A percentile compares a stretch with the other conserved stretches of the same genome.
Conservation (phyloP, 805 yeast genomes). For the Komagataella ulmi region DNA sequence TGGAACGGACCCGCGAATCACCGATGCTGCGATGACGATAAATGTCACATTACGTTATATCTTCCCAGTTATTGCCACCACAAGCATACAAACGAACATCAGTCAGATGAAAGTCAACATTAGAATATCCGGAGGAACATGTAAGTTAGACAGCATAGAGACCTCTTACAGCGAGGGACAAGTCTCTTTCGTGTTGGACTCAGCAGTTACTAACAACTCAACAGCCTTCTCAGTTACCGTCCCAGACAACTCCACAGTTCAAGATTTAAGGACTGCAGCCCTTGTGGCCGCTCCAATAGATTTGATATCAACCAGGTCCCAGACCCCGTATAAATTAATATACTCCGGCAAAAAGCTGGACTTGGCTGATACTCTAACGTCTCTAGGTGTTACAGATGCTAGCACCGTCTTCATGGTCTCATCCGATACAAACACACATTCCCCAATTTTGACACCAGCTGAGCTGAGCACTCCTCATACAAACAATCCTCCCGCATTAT, state of each 20-base stretch:
- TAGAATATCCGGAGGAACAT: neutral
- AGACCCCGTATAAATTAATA: conserved; percentile 14
- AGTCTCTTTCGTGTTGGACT: conserved; percentile 4
- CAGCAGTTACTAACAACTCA: neutral
- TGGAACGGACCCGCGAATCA: neutral
- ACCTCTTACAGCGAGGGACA: neutral
- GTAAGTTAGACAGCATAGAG: neutral
- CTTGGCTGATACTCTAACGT: conserved; percentile 9
- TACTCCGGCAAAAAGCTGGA: conserved; percentile 19
- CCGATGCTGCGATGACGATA: neutral
- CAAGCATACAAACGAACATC: neutral
- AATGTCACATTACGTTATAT: neutral
- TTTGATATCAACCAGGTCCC: conserved; percentile 1
- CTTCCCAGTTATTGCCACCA: neutral
- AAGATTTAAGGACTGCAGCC: conserved; percentile 33
- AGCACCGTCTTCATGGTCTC: conserved; percentile 18
- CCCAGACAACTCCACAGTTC: conserved; percentile 38
- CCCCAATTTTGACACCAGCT: conserved; percentile 1
- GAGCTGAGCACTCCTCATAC: neutral
- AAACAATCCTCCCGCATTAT: neutral
- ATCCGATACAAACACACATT: neutral
- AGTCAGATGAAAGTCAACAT: neutral
- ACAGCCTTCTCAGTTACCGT: conserved; percentile 27
- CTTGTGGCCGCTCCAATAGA: conserved; percentile 22
- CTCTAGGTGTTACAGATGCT: conserved; percentile 15